Evolutionary conservation across 1,284 basidiomycete species (phyloP), one percentile per base, ranked within the genome.

Genomic region (Xanthoconium separans): DNA sequence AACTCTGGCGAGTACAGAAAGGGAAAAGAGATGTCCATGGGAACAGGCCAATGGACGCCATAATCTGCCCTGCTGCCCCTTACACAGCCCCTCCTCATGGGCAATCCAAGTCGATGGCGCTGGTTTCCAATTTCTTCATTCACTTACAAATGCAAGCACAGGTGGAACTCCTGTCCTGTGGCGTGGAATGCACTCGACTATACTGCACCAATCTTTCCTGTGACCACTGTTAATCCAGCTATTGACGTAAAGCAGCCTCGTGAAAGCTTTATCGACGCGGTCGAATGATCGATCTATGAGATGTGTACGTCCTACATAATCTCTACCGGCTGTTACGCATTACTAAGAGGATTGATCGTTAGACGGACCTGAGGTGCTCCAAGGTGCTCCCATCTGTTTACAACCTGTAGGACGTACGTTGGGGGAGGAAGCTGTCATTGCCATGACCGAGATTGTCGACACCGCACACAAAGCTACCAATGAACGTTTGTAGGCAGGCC

Each of bases 121-220:
- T 36, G 18, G 24, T 15, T 31, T 0, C 13, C 13, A 16, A 22
- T 20, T 15, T 36, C n/a, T 18, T 30, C 37, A 11, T 36, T 39
- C 29, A 12, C 44, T n/a, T 4, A 51, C 12, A 15, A 30, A 52
- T 55, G 34, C 58, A 46, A 44, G 13, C 4, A 34, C 58, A 84
- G 84, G 37, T 64, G 63, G 47, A 73, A 68, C 8, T 59, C 68
- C 40, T 90, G 88, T 62, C 89, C 89, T 0, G 75, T 75, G 33
- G 63, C 82, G 42, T 90, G 81, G 79, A 92, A 91, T 63, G 66
- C 77, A 5, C 76, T 89, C 27, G 89, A 92, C 65, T 89, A 84
- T 61, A 77, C 88, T 0, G 77, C 80, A 2, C 74, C 82, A 16
- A 73, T 82, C 4, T 78, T 93, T 56, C 91, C 91, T 0, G 85